These are phyloP conservation scores for Verticillium nonalfalfae DNA, from an alignment of 2,329 filamentous ascomycete genomes.

Conservation along the genomic window DNA sequence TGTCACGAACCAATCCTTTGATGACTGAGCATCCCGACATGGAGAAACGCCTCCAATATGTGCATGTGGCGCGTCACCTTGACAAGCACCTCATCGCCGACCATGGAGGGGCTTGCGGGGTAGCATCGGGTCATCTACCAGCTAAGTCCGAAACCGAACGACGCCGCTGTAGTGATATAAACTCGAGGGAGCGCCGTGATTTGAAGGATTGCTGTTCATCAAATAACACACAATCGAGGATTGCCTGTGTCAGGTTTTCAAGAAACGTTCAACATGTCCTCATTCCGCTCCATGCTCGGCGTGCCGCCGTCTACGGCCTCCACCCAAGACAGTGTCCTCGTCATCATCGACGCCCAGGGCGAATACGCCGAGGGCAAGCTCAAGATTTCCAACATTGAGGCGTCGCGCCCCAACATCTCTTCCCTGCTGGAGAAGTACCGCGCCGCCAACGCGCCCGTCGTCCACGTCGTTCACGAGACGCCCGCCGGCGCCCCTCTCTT, in stretches of 20 bases:
- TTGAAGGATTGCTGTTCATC: no score
- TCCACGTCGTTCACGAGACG: conserved; percentile 55
- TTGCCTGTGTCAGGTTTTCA: no score
- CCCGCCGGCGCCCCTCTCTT: conserved; percentile 60
- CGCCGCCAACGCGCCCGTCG: conserved; percentile 37
- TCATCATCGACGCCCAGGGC: conserved; percentile 68
- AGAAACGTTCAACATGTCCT: conserved; percentile 11
- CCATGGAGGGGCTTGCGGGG: not conserved
- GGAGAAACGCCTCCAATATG: not conserved
- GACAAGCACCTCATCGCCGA: not conserved
- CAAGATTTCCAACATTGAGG: conserved; percentile 43
- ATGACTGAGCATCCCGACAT: not conserved
- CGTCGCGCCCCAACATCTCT: conserved; percentile 50
- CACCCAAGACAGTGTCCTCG: conserved; percentile 49
- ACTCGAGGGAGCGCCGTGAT: no score
- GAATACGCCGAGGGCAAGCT: conserved; percentile 58
- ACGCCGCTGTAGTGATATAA: not conserved
- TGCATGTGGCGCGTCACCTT: not conserved
- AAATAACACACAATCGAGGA: no score
- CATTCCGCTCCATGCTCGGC: conserved; percentile 46
- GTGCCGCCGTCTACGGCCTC: conserved; percentile 48
- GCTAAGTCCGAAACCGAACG: not conserved
- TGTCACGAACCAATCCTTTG: not conserved
- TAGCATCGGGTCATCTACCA: not conserved
- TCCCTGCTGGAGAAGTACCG: conserved; percentile 55